Evolutionary conservation across 306 rosid species (phyloP), one percentile per base, ranked within the genome.

Genomic region (Rosa rugosa): DNA sequence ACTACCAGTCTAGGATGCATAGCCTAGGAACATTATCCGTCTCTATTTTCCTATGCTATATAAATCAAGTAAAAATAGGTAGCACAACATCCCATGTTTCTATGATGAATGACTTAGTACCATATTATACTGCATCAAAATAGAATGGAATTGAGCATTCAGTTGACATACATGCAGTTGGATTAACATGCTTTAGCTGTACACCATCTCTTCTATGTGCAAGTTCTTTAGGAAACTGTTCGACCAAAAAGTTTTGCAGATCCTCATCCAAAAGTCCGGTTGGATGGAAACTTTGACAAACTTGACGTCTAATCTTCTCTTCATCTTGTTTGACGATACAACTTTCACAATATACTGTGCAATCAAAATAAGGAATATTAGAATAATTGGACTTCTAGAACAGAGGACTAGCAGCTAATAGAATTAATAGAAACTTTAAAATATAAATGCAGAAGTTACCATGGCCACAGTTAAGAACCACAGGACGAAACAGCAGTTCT

Each of bases 381-480:
- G 51, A 76, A 75, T n/a, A 75, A 70, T 42, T 60, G 79, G 57
- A n/a, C n/a, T 54, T 80, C 70, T 34, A 51, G 23, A 53, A 63
- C 34, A 5, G 62, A 77, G 42, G 46, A 56, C 75, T 38, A 66
- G 56, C 63, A 80, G 38, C 59, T 38, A n/a, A 69, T 57, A 80
- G 8, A 18, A 71, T 64, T 74, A 69, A 82, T 78, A 65, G 70
- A 36, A 36, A 16, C 22, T 65, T 65, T n/a, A 65, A 23, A 80
- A 81, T 12, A 17, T 72, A 65, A 69, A 54, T 44, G n/a, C 46
- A 78, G 44, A 38, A 59, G 71, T 31, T 27, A 94, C 98, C 96
- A 64, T 94, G 97, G 60, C 98, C 98, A 84, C 98, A 94, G 73
- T 90, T 89, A n/a, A n/a, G n/a, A n/a, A n/a, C n/a, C n/a, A n/a